Conservation (phyloP, 2,329 filamentous ascomycete species). For the Colletotrichum tropicale region DNA sequence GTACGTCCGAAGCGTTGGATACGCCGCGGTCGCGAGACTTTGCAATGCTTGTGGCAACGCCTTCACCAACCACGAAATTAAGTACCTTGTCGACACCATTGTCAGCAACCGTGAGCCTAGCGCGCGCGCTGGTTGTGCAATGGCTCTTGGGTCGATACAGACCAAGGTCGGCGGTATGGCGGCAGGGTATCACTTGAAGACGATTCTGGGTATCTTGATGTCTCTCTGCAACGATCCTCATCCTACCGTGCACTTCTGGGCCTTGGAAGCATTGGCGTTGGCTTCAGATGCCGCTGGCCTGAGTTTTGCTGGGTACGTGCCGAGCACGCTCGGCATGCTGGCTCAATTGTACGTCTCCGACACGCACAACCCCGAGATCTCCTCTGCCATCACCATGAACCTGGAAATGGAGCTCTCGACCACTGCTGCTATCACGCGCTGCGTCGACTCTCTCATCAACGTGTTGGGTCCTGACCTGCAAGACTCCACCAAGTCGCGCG, state of each 20-base stretch:
- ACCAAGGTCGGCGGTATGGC: constrained; percentile 97
- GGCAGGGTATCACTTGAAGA: constrained; percentile 93
- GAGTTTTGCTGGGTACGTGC: constrained; percentile 89
- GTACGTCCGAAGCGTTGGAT: constrained; percentile 84
- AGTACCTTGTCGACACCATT: constrained; percentile 90
- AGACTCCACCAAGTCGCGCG: constrained; percentile 88
- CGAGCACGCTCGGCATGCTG: constrained; percentile 89
- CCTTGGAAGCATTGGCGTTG: constrained; percentile 83
- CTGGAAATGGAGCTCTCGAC: constrained; percentile 86
- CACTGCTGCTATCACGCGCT: constrained; percentile 81
- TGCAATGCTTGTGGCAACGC: constrained; percentile 84
- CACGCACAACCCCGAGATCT: constrained; percentile 85
- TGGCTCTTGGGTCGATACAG: constrained; percentile 91
- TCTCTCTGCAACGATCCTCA: constrained; percentile 95
- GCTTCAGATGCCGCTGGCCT: constrained; percentile 92
- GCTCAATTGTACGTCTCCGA: constrained; percentile 92
- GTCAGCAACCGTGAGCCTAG: constrained; percentile 92
- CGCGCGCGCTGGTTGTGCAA: constrained; percentile 90
- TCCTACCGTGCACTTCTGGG: constrained; percentile 95
- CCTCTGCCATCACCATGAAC: constrained; percentile 84
- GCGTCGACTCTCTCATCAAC: constrained; percentile 94
- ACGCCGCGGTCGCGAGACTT: constrained; percentile 82
- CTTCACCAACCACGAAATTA: constrained; percentile 90
- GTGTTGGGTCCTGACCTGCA: constrained; percentile 95
- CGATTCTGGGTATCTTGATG: constrained; percentile 97